Base-by-base conservation (phyloP, 768 basidiomycete species). In the Leccinum olivaceopallidum region DNA sequence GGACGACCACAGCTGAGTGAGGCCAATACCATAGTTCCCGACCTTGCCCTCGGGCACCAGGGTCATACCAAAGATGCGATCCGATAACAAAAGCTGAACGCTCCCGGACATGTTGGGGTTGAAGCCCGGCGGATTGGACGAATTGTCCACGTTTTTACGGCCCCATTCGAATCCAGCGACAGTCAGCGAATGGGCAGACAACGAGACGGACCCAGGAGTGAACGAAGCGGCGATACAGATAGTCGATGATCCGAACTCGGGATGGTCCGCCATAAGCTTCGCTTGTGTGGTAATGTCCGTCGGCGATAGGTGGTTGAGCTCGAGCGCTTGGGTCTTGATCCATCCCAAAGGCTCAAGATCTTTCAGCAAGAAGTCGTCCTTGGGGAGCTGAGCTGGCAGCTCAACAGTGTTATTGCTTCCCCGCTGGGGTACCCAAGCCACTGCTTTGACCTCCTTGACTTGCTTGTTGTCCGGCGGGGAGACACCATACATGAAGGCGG, bases 71-170 rank as follows among this genome's bases (percentile, higher is more conserved):
- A 98, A 83, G 65, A 99, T 88, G 63, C 96, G 90, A 71, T 99
- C 97, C 18, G 95, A 98, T 24, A 98, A 79, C 60, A 98, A 80
- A 34, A 98, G 81, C 74, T 94, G 92, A 24, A 97, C 94, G 24
- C 94, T 88, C 73, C 96, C 95, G 2, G 94, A 96, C 96, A 98
- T 98, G 65, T 92, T 92, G n/a, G 95, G 93, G 75, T 96, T 98
- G 80, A 96, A 99, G 47, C 96, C 94, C 1, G 87, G 79, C 61
- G 94, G 93, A 71, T 92, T 94, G 39, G 85, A 81, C 39, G 92
- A 90, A 48, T 85, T 91, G 69, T 95, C 94, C 66, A 82, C 78
- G 66, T 95, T 96, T 80, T 97, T 98, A 67, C 96, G 81, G 47
- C 95, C 96, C 95, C 95, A 98, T 70, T 99, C 97, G 72, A 98